Base-by-base conservation (phyloP, 2,329 filamentous ascomycete genomes). In the Alternaria angustiovoidea region DNA sequence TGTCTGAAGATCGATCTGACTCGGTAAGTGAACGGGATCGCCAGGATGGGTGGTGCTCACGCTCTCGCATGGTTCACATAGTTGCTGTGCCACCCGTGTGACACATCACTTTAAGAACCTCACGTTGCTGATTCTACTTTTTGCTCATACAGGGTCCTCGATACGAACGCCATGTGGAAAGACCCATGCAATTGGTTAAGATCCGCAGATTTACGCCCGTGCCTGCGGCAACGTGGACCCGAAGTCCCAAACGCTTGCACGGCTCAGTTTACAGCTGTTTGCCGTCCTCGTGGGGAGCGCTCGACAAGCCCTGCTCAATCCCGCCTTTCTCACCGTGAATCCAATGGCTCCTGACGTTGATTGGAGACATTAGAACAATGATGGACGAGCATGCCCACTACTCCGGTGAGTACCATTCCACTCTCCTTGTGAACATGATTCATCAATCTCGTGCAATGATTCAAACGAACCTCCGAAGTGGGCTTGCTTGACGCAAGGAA, bases 1-100 rank as follows among this genome's bases (percentile, higher is more conserved):
- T 26, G 26, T 36, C 18, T 20, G 42, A 36, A 36, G 41, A 54
- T 36, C 56, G 24, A 54, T 48, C 49, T 48, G 26, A 20, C 36
- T 26, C 38, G 20, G 20, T 12, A 26, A 5, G 20, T 18, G 5
- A 4, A 54, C 18, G 46, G 20, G 24, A 48, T 58, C 28, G 36
- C n/a, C 9, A 22, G 32, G 24, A 57, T 41, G 24, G 8, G 38
- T 58, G 24, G 32, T 42, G 48, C 55, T 47, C 26, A 20, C 3
- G 18, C 47, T n/a, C 48, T 6, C 48, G 24, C 42, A 24, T 24
- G 39, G 12, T 20, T 20, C 28, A 22, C 11, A 36, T 39, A 11
- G 18, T 36, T 48, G 32, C 26, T 38, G 49, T 41, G 42, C 26
- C 56, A 43, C 43, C 49, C 36, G 34, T 11, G 20, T 34, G 49